These are phyloP conservation scores for Cyclotella baltica DNA, from an alignment of 108 stramenopile species.

Conservation along the genomic window DNA sequence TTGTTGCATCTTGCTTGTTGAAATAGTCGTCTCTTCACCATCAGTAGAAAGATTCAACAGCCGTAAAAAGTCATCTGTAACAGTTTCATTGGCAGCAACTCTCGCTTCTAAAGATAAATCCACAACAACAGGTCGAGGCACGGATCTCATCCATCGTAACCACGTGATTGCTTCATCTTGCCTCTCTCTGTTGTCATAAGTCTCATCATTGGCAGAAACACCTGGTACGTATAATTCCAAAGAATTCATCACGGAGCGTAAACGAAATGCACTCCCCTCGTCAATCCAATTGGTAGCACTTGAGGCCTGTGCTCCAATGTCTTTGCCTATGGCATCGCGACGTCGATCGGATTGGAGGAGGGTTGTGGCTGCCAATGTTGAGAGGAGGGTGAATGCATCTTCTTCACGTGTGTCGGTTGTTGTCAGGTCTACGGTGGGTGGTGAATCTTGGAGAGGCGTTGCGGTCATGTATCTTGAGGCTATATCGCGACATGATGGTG, in stretches of 20 bases:
- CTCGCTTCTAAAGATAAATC: conserved; percentile 64
- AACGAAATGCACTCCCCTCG: conserved; percentile 63
- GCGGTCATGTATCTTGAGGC: not conserved
- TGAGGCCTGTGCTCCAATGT: conserved; percentile 44
- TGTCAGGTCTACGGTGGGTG: not conserved
- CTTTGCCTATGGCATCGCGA: conserved; percentile 61
- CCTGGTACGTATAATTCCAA: conserved; percentile 30
- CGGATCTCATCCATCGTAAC: conserved; percentile 73
- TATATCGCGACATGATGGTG: no score
- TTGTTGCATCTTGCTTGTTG: conserved; percentile 29
- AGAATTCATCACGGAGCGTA: conserved; percentile 61
- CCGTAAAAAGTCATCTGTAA: conserved; percentile 38
- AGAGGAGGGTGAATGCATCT: conserved; percentile 60
- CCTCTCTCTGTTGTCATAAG: conserved; percentile 19
- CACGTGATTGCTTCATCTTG: conserved; percentile 63
- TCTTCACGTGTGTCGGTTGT: not conserved
- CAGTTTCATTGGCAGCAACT: conserved; percentile 47
- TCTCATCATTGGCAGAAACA: not conserved
- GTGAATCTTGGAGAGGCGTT: not conserved
- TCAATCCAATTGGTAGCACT: conserved; percentile 83
- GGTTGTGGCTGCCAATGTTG: conserved; percentile 59
- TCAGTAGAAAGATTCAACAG: conserved; percentile 26
- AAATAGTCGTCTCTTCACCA: not conserved
- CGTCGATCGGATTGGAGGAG: conserved; percentile 71
- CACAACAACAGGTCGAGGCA: conserved; percentile 61